phyloP scores from a whole-genome alignment of 2,329 filamentous ascomycete species.

The Talaromyces sp. region DNA sequence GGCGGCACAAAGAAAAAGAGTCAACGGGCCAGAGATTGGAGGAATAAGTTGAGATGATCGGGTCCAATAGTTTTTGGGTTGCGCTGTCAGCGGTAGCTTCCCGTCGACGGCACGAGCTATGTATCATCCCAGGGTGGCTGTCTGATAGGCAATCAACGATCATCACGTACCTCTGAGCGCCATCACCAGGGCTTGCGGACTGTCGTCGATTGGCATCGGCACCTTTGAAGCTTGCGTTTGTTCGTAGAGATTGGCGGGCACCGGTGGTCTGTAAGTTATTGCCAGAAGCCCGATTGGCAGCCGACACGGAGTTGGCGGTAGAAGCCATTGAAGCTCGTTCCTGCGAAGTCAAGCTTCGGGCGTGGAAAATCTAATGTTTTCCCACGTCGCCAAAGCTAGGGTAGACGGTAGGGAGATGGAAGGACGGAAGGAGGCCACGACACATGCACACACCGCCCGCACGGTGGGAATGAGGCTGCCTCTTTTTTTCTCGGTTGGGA shows the following conservation, averaged over 20 bases:
- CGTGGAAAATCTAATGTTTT: conserved; percentile 31
- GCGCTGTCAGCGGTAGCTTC: not conserved
- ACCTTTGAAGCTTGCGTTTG: conserved; percentile 50
- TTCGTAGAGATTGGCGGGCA: conserved; percentile 50
- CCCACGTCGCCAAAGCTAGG: conserved; percentile 36
- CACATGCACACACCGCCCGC: conserved; percentile 45
- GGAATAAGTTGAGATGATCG: not conserved
- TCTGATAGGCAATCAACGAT: not conserved
- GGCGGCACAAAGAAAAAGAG: not conserved
- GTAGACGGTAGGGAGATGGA: conserved; percentile 21
- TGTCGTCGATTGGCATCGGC: conserved; percentile 57
- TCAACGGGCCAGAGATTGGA: not conserved
- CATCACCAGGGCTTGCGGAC: conserved; percentile 55
- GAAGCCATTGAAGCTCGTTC: conserved; percentile 42
- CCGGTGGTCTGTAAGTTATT: conserved; percentile 39
- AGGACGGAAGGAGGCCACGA: conserved; percentile 32
- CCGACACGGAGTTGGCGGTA: conserved; percentile 38
- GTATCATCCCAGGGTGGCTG: not conserved
- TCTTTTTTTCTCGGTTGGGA: conserved; percentile 9
- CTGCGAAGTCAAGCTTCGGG: conserved; percentile 32
- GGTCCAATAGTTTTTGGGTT: not conserved
- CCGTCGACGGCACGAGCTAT: not conserved
- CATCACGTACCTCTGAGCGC: conserved; percentile 53
- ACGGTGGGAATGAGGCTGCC: conserved; percentile 24
- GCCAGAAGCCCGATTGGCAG: conserved; percentile 39